Evolutionary conservation across 306 rosid species (phyloP), one percentile per base, ranked within the genome.

Genomic region (Sechiopsis laciniata): DNA sequence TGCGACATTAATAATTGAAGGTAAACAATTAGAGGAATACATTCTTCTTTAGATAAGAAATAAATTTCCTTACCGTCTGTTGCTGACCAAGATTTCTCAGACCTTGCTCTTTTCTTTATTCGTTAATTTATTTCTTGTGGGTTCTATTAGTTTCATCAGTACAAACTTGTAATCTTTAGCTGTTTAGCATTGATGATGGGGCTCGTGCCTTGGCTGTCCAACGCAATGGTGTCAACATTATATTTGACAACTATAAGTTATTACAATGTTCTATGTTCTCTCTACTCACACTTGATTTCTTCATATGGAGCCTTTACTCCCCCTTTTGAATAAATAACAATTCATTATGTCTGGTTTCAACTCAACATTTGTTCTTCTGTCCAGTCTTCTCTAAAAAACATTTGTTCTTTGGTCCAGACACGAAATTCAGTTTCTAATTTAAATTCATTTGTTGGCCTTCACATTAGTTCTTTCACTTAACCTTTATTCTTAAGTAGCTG

Each of bases 221-320:
- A n/a, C n/a, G n/a, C n/a, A n/a, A n/a, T n/a, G n/a, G n/a, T n/a
- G n/a, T n/a, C n/a, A n/a, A n/a, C n/a, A n/a, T n/a, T n/a, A n/a
- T n/a, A n/a, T n/a, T n/a, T n/a, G n/a, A n/a, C n/a, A n/a, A n/a
- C n/a, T n/a, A n/a, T n/a, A n/a, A n/a, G n/a, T n/a, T n/a, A n/a
- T n/a, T n/a, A 29, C 32, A 29, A 29, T 29, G 32, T 29, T 29
- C 32, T 29, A 29, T 29, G 32, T 29, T 29, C 32, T 45, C 51
- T 50, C 9, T 66, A 17, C 55, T 66, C 35, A 5, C 48, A 12
- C 20, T 66, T 19, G 10, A 55, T 66, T 46, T 66, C 15, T 66
- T 35, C 72, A n/a, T n/a, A 20, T 66, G 55, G 72, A 66, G 32
- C 72, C 55, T 46, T 45, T 26, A 45, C 55, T 66, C 55, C 72